phyloP scores from a whole-genome alignment of 2,329 filamentous ascomycete genomes.

The Aspergillus thermomutatus region DNA sequence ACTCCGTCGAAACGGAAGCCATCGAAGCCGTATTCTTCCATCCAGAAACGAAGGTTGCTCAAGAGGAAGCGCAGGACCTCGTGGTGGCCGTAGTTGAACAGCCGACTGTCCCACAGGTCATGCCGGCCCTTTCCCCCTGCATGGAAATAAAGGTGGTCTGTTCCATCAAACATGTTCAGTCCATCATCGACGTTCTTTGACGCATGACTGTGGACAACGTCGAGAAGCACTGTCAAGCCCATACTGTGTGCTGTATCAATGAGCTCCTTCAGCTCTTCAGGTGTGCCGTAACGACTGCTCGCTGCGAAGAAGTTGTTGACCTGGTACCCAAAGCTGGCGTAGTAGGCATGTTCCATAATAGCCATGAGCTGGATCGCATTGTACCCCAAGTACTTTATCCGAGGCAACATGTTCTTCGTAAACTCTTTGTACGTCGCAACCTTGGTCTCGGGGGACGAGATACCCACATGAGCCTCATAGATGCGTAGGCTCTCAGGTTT shows the following conservation, averaged over 20 bases:
- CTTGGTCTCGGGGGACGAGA: conserved; percentile 83
- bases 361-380: conserved; percentile 99
- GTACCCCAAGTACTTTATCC: conserved; percentile 87
- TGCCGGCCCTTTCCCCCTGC: conserved; percentile 78
- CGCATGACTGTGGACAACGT: conserved; percentile 96
- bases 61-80: conserved; percentile 94
- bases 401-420: conserved; percentile 83
- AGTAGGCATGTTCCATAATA: conserved; percentile 99
- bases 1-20: conserved; percentile 98
- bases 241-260: conserved; percentile 91
- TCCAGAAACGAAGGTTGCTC: conserved; percentile 96
- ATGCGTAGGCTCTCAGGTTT: conserved; percentile 85
- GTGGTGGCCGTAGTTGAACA: conserved; percentile 96
- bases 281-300: conserved; percentile 88
- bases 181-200: conserved; percentile 97
- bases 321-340: conserved; percentile 98
- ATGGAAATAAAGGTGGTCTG: conserved; percentile 95
- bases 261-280: conserved; percentile 93
- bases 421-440: conserved; percentile 98
- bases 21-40: conserved; percentile 96
- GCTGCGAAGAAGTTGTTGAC: conserved; percentile 98
- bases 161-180: conserved; percentile 92
- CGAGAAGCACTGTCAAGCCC: conserved; percentile 85
- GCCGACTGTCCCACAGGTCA: conserved; percentile 89
- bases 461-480: conserved; percentile 98